Conservation (phyloP, 805 yeast species). For the Lachancea meyersii region DNA sequence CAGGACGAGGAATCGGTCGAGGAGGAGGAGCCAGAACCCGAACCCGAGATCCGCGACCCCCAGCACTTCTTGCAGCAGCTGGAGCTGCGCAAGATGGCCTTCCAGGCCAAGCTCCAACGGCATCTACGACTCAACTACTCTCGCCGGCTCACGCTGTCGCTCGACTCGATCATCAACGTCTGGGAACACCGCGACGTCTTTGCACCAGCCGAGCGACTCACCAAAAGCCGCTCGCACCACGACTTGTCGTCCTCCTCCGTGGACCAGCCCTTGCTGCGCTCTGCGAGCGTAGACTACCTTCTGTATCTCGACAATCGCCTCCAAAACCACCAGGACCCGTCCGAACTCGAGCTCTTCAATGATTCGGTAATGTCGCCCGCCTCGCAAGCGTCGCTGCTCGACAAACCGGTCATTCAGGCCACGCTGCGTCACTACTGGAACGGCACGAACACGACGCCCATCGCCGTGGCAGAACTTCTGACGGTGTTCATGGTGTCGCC, state of each 20-base stretch:
- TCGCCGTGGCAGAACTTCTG: neutral
- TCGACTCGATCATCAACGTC: conserved; percentile 25
- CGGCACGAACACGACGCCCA: neutral
- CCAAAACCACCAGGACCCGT: neutral
- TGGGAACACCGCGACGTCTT: conserved; percentile 24
- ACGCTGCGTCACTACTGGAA: conserved; percentile 1
- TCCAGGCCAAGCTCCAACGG: conserved; percentile 18
- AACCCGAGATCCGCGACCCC: too few species aligned
- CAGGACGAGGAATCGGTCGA: neutral
- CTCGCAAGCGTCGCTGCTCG: neutral
- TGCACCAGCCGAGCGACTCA: too few species aligned
- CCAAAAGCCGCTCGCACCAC: conserved; percentile 15
- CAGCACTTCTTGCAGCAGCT: conserved; percentile 4
- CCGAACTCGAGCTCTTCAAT: neutral
- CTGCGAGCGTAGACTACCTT: conserved; percentile 9
- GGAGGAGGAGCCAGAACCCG: too few species aligned
- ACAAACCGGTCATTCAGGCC: conserved; percentile 4
- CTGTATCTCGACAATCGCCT: conserved; percentile 5
- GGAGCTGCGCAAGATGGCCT: conserved; percentile 14
- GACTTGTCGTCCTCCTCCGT: conserved; percentile 7
- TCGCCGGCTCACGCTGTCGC: conserved; percentile 25
- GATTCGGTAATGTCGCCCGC: neutral
- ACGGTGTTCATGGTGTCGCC: conserved; percentile 3
- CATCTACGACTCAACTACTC: conserved; percentile 22
- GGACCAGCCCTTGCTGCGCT: conserved; percentile 3